phyloP scores from a whole-genome alignment of 371 early-diverging fungal genomes.

The Haplosporangium sp. region DNA sequence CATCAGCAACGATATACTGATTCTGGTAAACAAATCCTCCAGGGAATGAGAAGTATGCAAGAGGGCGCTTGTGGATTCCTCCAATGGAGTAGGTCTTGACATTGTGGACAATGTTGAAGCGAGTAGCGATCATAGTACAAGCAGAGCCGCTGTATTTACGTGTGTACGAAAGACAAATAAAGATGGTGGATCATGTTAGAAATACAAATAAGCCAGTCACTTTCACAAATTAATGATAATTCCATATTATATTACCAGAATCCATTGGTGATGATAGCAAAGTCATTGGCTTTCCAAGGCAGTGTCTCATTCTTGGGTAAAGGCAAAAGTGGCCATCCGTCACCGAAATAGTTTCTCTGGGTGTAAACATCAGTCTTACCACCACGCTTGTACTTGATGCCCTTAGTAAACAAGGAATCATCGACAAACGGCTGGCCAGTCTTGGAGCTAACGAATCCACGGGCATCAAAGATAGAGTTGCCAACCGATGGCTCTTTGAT shows the following conservation, averaged over 20 bases:
- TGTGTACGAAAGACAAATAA: neutral
- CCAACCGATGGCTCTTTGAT: slow-evolving; percentile 13
- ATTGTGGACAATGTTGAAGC: slow-evolving; percentile 32
- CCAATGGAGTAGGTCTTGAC: slow-evolving; percentile 46
- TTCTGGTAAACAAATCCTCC: slow-evolving; percentile 53
- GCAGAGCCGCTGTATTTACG: slow-evolving; percentile 32
- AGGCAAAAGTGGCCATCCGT: slow-evolving; percentile 42
- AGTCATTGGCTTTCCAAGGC: slow-evolving; percentile 43
- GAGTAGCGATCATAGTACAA: slow-evolving; percentile 53
- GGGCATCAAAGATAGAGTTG: slow-evolving; percentile 39
- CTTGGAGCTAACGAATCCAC: slow-evolving; percentile 21
- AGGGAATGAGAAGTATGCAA: slow-evolving; percentile 55
- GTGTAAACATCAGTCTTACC: slow-evolving; percentile 28
- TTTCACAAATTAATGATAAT: neutral
- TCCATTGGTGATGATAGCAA: slow-evolving; percentile 54
- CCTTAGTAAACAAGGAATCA: slow-evolving; percentile 45
- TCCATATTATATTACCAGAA: slow-evolving; percentile 23
- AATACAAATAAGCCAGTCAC: neutral
- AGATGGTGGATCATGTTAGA: neutral
- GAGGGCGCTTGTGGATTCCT: slow-evolving; percentile 27
- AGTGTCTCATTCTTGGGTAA: slow-evolving; percentile 39
- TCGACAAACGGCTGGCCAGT: slow-evolving; percentile 33
- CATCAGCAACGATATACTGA: slow-evolving; percentile 18
- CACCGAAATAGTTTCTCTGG: slow-evolving; percentile 36
- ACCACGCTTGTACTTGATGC: slow-evolving; percentile 28